Conservation (phyloP, 331 rosid genomes). For the Acacia pycnantha region DNA sequence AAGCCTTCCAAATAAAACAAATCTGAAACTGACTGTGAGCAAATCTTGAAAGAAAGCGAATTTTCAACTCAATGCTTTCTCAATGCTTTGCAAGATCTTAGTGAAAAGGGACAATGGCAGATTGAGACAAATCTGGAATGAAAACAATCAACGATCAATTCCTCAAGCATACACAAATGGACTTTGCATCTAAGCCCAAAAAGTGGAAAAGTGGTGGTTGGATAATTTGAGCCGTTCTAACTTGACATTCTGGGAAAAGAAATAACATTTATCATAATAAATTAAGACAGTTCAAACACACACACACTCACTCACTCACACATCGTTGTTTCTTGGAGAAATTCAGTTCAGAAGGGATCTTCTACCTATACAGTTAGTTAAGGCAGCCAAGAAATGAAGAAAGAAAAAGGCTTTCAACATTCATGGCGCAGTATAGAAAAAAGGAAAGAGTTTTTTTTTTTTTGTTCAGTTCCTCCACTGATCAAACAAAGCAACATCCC, state of each 20-base stretch:
- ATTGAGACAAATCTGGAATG: background rate
- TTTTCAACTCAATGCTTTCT: constrained; percentile 1
- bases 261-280: background rate
- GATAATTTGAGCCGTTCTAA: background rate
- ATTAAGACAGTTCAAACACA: background rate
- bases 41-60: background rate
- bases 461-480: background rate
- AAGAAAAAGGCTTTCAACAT: background rate
- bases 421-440: background rate
- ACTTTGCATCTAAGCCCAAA: background rate
- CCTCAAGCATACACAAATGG: background rate
- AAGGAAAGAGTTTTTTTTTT: background rate
- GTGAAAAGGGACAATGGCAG: background rate
- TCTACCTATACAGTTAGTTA: background rate
- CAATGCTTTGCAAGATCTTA: constrained; percentile 1
- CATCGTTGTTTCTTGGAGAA: background rate
- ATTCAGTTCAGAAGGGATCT: constrained; percentile 8
- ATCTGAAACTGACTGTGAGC: background rate
- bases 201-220: background rate
- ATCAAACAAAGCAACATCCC: constrained; percentile 6
- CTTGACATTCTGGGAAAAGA: background rate
- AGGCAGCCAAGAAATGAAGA: background rate
- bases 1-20: background rate
- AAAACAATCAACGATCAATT: constrained; percentile 2
- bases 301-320: background rate